These are phyloP conservation scores for Saccharomycopsis fermentans DNA, from an alignment of 805 yeast genomes.

Conservation along the genomic window DNA sequence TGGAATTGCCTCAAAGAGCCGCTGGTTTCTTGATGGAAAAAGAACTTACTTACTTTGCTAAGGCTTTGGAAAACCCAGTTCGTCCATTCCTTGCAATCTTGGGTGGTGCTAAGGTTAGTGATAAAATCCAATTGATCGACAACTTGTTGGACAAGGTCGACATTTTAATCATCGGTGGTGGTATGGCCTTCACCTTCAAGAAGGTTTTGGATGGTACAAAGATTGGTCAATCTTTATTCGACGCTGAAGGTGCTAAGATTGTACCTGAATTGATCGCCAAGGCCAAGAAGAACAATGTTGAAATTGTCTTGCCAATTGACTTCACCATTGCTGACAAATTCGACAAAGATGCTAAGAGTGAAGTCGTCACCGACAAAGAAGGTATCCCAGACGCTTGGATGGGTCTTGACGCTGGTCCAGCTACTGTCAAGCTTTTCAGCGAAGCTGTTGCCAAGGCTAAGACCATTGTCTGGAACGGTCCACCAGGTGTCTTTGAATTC, in stretches of 20 bases:
- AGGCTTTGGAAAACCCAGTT: constrained; percentile 95
- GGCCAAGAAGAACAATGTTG: constrained; percentile 94
- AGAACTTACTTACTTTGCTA: constrained; percentile 95
- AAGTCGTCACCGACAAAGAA: constrained; percentile 73
- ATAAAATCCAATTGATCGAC: constrained; percentile 97
- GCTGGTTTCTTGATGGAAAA: constrained; percentile 98
- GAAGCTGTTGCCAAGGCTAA: constrained; percentile 83
- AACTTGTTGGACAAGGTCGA: constrained; percentile 94
- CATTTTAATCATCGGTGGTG: constrained; percentile 93
- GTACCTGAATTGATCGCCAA: constrained; percentile 87
- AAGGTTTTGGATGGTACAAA: constrained; percentile 77
- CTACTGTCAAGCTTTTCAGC: constrained; percentile 69
- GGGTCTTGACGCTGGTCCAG: constrained; percentile 95
- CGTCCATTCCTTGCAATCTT: constrained; percentile 98
- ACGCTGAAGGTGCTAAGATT: constrained; percentile 89
- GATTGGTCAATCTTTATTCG: constrained; percentile 89
- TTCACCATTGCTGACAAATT: constrained; percentile 93
- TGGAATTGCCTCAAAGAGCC: constrained; percentile 91
- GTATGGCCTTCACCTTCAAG: constrained; percentile 99
- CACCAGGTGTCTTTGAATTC: constrained; percentile 99
- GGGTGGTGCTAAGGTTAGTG: constrained; percentile 99
- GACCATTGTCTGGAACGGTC: constrained; percentile 99
- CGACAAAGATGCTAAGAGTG: constrained; percentile 80
- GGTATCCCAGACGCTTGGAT: constrained; percentile 94
- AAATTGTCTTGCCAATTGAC: constrained; percentile 90